Evolutionary conservation across 257 asterid genomes (phyloP).

Genomic region (Capsicum pubescens): DNA sequence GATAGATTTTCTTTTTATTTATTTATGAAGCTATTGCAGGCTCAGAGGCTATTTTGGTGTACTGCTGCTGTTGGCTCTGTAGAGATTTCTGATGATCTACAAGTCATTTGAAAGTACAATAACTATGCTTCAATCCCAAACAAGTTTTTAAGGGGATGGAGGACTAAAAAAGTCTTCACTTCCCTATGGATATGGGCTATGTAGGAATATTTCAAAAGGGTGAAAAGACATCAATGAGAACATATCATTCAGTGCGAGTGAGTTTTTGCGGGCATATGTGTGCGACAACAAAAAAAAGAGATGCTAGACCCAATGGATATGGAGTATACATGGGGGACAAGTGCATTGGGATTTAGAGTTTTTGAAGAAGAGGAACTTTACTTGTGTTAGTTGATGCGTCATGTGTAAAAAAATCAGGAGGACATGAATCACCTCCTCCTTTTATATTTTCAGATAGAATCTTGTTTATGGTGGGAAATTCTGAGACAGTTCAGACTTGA

Average conservation of each 20-base stretch:
- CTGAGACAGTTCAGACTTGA: not conserved
- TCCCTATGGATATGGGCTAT: not conserved
- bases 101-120: slow-evolving; percentile 38
- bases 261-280: not conserved
- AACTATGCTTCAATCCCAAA: not conserved
- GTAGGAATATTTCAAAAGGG: not conserved
- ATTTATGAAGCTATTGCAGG: slow-evolving; percentile 43
- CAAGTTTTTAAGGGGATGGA: not conserved
- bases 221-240: not conserved
- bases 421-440: not conserved
- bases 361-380: not conserved
- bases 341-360: not conserved
- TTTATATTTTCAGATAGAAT: not conserved
- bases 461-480: not conserved
- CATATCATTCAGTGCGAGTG: not conserved
- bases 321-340: not conserved
- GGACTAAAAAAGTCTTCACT: not conserved
- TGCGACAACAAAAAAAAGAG: not conserved
- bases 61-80: slow-evolving; percentile 79
- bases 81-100: slow-evolving; percentile 73
- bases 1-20: not conserved
- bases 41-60: slow-evolving; percentile 76
- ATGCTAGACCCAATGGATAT: not conserved
- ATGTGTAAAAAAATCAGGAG: not conserved
- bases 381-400: not conserved